Conservation (phyloP, 768 basidiomycete species). For the Gloeopeniophorella convolvens region DNA sequence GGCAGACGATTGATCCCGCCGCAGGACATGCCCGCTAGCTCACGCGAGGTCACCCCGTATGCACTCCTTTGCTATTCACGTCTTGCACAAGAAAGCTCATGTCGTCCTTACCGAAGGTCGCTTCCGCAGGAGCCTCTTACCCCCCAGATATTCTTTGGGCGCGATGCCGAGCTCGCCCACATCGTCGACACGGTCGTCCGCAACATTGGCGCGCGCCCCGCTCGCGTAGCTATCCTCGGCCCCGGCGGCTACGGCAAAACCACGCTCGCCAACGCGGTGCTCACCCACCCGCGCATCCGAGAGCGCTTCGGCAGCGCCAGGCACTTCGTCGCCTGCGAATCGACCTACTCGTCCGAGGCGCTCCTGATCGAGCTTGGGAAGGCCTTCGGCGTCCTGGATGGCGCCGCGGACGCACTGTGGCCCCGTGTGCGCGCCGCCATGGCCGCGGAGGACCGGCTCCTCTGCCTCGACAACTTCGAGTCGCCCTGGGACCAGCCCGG, state of each 20-base stretch:
- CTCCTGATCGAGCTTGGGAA: conserved; percentile 25
- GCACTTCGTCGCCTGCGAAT: conserved; percentile 32
- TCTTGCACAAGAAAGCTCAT: background rate
- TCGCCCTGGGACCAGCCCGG: conserved; percentile 30
- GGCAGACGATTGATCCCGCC: background rate
- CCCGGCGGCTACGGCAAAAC: conserved; percentile 37
- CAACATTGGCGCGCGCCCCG: background rate
- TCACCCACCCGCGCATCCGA: conserved; percentile 23
- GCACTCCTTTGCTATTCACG: background rate
- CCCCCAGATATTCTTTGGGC: conserved; percentile 6
- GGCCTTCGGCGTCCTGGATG: background rate
- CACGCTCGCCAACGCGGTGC: conserved; percentile 29
- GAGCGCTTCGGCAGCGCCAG: conserved; percentile 22
- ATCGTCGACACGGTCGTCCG: conserved; percentile 1
- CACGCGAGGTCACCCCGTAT: background rate
- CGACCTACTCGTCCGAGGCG: conserved; percentile 23
- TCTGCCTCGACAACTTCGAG: conserved; percentile 39
- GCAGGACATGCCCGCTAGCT: background rate
- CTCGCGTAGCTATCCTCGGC: conserved; percentile 17
- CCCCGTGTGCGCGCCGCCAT: background rate
- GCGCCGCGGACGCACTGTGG: background rate
- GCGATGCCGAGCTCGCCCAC: background rate
- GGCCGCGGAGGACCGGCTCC: conserved; percentile 23
- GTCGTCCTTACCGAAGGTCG: background rate
- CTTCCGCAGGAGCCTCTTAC: background rate